A percentile compares a stretch with the other conserved stretches of the same genome.
phyloP scores from a whole-genome alignment of 306 rosid species.

The Gastrolobium bilobum region DNA sequence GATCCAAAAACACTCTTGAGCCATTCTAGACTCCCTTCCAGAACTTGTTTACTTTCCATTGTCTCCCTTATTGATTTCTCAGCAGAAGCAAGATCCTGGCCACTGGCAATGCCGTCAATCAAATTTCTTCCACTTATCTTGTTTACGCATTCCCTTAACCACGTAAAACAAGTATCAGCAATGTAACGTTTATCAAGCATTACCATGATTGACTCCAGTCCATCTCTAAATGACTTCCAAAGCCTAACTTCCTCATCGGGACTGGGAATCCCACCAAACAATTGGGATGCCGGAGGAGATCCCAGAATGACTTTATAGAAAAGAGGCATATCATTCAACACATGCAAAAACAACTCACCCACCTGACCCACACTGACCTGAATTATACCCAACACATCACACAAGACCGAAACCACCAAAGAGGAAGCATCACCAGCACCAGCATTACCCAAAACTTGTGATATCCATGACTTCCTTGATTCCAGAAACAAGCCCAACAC shows the following conservation, averaged over 20 bases:
- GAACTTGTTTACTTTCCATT: constrained; percentile 87
- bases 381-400: constrained; percentile 85
- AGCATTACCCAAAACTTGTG: constrained; percentile 64
- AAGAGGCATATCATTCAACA: constrained; percentile 90
- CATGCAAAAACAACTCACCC: constrained; percentile 92
- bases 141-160: constrained; percentile 83
- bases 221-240: constrained; percentile 89
- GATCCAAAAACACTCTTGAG: constrained; percentile 95
- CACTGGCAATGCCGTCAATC: constrained; percentile 75
- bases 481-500: constrained; percentile 78
- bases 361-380: constrained; percentile 95
- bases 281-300: constrained; percentile 88
- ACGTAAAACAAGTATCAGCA: constrained; percentile 72
- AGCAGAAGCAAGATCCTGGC: constrained; percentile 83
- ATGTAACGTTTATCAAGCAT: constrained; percentile 79
- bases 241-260: constrained; percentile 98
- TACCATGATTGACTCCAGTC: constrained; percentile 71
- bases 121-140: constrained; percentile 80
- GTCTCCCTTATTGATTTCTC: constrained; percentile 93
- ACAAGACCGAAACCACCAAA: constrained; percentile 73
- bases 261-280: constrained; percentile 95
- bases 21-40: constrained; percentile 95
- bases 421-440: constrained; percentile 59
- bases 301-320: constrained; percentile 81
- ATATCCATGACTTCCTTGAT: constrained; percentile 85